A percentile compares a stretch with the other conserved stretches of the same genome.
Evolutionary conservation across 768 basidiomycete genomes (phyloP).

Genomic region (Lactarius evosmus): DNA sequence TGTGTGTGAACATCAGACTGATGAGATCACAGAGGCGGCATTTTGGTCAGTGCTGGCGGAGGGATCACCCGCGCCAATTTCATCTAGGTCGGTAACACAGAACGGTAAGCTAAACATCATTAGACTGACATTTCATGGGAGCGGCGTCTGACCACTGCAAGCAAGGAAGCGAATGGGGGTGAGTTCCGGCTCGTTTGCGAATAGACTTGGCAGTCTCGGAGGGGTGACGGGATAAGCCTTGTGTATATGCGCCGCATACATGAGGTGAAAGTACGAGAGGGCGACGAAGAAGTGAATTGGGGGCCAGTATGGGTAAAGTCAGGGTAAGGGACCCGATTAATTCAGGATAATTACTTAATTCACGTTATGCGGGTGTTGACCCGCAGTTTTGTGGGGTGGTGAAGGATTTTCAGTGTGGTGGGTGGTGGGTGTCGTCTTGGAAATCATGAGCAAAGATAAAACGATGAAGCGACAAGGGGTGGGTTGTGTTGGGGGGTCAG

Average conservation of each 20-base stretch:
- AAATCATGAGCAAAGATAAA: background rate
- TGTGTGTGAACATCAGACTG: background rate
- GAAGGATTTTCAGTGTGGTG: too few relatives aligned
- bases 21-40: conserved; percentile 11
- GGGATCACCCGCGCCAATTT: background rate
- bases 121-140: background rate
- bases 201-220: background rate
- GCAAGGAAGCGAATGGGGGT: background rate
- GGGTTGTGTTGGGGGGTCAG: background rate
- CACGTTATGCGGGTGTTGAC: background rate
- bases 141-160: background rate
- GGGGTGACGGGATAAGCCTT: background rate
- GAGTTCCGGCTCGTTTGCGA: background rate
- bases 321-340: too few relatives aligned
- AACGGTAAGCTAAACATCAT: background rate
- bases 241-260: background rate
- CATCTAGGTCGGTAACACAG: background rate
- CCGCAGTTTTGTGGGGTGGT: background rate
- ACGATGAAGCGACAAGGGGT: background rate
- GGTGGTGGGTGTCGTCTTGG: background rate
- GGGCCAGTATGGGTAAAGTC: too few relatives aligned
- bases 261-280: background rate
- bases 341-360: too few relatives aligned
- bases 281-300: background rate
- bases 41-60: background rate